Evolutionary conservation across 2,329 filamentous ascomycete species (phyloP), one percentile per base, ranked within the genome.

Genomic region (Herpotrichia juniperi): DNA sequence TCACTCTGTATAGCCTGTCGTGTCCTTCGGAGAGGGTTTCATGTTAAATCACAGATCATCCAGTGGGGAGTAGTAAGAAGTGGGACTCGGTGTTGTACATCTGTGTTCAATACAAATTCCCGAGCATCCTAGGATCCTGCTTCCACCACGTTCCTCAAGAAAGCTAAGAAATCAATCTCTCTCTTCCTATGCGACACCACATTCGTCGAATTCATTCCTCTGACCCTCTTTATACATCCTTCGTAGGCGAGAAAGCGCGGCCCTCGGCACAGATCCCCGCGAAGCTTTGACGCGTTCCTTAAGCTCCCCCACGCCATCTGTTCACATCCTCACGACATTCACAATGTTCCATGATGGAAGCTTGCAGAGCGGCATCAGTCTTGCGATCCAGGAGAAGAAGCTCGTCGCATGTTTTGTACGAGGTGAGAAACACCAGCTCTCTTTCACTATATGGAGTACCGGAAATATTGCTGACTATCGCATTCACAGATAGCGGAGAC

Each of bases 371-470:
- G 93, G 91, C 52, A 96, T 97, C 62, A 81, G 83, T 26, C 79
- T 84, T 17, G 91, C 93, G 11, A 81, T 97, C 6, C 83, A 85
- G 54, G 81, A 93, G 71, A 79, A 84, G 53, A 96, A 93, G 74
- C 81, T 89, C 16, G 89, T 97, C 0, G 83, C 90, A 25, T 96
- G 91, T 76, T 96, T 97, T 73, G 87, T 96, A 26, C 85, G 86
- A 67, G 88, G 90, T 91, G 59, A 52, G 25, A 14, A 21, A 19
- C 53, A 22, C 14, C 24, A 42, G 42, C 43, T 44, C 12, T 19
- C 12, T 35, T n/a, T n/a, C 32, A 8, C 8, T 19, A n/a, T 8
- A 19, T 28, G 7, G n/a, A n/a, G n/a, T 28, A 12, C 12, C 7
- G 37, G 21, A 10, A n/a, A 55, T 9, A 8, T 46, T 44, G 42